Percentiles rank a stretch among this genome's conserved stretches.
Conservation (phyloP, 2,329 filamentous ascomycete species). For the Zymoseptoria passerinii region DNA sequence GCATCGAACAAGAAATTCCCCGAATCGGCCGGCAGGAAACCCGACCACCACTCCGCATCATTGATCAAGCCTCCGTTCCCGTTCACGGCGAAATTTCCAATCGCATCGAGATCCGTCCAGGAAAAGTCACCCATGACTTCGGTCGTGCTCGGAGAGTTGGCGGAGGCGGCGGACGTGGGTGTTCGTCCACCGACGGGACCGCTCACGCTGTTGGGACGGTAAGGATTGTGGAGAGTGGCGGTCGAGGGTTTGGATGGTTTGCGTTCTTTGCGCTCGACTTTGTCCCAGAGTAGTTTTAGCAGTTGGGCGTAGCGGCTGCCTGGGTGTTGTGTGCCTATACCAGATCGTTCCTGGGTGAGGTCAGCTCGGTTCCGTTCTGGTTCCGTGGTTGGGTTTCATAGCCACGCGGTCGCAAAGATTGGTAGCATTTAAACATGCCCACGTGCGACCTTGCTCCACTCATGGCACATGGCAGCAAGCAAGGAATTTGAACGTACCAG, state of each 20-base stretch:
- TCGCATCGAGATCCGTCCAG: constrained; percentile 42
- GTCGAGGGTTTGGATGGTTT: constrained; percentile 15
- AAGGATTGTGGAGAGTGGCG: constrained; percentile 29
- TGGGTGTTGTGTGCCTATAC: constrained; percentile 39
- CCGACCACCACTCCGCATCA: constrained; percentile 31
- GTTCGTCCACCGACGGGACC: constrained; percentile 23
- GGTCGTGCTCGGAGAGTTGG: constrained; percentile 34
- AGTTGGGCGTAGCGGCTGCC: constrained; percentile 41
- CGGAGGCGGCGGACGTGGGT: constrained; percentile 19
- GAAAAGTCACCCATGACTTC: constrained; percentile 43
- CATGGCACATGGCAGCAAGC: background rate
- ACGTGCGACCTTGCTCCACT: background rate
- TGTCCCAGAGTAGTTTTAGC: constrained; percentile 41
- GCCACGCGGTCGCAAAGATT: background rate
- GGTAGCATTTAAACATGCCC: background rate
- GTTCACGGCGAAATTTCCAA: constrained; percentile 42
- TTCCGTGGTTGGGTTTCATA: background rate
- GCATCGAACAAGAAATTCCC: constrained; percentile 29
- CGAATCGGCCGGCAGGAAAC: constrained; percentile 30
- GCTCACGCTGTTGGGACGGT: constrained; percentile 33
- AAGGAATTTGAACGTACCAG: constrained; percentile 16
- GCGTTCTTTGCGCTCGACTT: constrained; percentile 32
- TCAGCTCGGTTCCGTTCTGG: background rate
- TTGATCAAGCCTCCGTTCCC: constrained; percentile 26
- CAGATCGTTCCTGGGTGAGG: constrained; percentile 31